A percentile compares a stretch with the other conserved stretches of the same genome.
phyloP scores from a whole-genome alignment of 352 stramenopile genomes.

The Thalassiosira mediterranea region DNA sequence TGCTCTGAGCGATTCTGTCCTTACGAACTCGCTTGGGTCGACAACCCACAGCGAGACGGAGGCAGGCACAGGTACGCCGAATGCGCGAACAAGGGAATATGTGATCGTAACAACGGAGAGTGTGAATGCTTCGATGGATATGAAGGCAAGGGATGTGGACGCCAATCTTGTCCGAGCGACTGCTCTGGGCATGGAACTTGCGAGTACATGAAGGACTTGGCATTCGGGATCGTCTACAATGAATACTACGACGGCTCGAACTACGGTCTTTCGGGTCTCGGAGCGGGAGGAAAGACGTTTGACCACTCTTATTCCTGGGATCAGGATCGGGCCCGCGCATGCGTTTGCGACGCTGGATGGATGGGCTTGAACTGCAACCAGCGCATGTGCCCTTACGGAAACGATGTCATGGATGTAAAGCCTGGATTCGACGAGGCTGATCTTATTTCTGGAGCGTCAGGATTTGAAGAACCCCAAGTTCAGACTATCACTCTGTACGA shows the following conservation, averaged over 20 bases:
- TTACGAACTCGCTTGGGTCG: slow-evolving; percentile 71
- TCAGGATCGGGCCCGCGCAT: slow-evolving; percentile 63
- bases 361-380: slow-evolving; percentile 87
- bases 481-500: slow-evolving; percentile 72
- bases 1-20: slow-evolving; percentile 74
- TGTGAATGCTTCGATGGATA: slow-evolving; percentile 88
- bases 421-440: slow-evolving; percentile 45
- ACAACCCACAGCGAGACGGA: slow-evolving; percentile 57
- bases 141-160: slow-evolving; percentile 73
- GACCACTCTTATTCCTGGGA: slow-evolving; percentile 50
- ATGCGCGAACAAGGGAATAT: slow-evolving; percentile 90
- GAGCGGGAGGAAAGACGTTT: slow-evolving; percentile 48
- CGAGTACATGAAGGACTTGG: slow-evolving; percentile 77
- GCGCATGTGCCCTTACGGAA: slow-evolving; percentile 87
- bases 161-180: slow-evolving; percentile 65
- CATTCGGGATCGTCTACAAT: slow-evolving; percentile 70
- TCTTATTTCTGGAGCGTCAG: slow-evolving; percentile 36
- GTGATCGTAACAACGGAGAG: slow-evolving; percentile 85
- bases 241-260: slow-evolving; percentile 71
- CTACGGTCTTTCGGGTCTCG: slow-evolving; percentile 53
- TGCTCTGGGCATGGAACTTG: slow-evolving; percentile 82
- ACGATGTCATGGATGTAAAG: slow-evolving; percentile 82
- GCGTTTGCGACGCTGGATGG: slow-evolving; percentile 89
- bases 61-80: slow-evolving; percentile 69
- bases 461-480: slow-evolving; percentile 56